Conservation (phyloP, 1,284 basidiomycete genomes). For the Irpex lacteus region DNA sequence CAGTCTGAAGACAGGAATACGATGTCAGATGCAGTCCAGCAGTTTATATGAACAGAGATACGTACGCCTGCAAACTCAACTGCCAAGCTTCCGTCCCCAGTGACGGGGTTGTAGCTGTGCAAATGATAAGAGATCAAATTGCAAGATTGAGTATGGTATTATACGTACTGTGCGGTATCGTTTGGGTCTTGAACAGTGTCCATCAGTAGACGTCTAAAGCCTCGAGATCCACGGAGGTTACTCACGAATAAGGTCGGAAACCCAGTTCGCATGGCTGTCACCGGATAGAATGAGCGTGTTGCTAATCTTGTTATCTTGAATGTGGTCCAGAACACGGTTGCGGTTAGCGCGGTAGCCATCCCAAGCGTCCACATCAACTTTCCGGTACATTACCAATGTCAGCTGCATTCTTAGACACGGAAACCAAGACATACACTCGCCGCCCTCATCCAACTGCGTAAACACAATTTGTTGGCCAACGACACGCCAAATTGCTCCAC, state of each 20-base stretch:
- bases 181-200: conserved; percentile 37
- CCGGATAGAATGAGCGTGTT: conserved; percentile 62
- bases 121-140: conserved; percentile 13
- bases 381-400: background rate
- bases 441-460: conserved; percentile 43
- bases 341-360: conserved; percentile 63
- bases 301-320: conserved; percentile 50
- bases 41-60: background rate
- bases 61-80: conserved; percentile 66
- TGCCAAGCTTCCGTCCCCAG: conserved; percentile 53
- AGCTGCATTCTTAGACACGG: background rate
- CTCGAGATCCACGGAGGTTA: conserved; percentile 6
- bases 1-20: background rate
- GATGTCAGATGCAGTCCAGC: too few species aligned
- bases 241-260: conserved; percentile 53
- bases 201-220: background rate
- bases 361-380: conserved; percentile 49
- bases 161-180: conserved; percentile 44
- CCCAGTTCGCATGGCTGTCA: conserved; percentile 68
- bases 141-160: background rate
- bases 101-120: conserved; percentile 47
- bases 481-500: conserved; percentile 59
- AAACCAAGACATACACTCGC: conserved; percentile 32
- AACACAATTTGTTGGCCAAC: conserved; percentile 60
- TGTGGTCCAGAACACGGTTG: conserved; percentile 52